Evolutionary conservation across 371 early-diverging fungal genomes (phyloP).

Genomic region (Chytridiales sp.): DNA sequence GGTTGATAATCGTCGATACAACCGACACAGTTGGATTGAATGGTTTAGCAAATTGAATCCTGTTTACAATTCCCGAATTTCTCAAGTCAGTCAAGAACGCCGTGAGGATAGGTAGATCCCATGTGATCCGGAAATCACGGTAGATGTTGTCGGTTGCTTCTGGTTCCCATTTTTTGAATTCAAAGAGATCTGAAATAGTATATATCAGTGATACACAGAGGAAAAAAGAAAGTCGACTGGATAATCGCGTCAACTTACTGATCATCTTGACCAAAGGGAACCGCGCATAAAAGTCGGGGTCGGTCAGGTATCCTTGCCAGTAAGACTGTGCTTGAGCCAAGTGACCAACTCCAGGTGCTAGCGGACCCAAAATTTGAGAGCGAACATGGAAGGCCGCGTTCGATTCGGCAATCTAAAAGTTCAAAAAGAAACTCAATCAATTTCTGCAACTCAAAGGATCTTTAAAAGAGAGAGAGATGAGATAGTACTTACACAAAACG

Average conservation of each 20-base stretch:
- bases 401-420: slow-evolving; percentile 3
- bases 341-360: slow-evolving; percentile 4
- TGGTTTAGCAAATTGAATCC: no score
- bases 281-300: background rate
- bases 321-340: slow-evolving; percentile 1
- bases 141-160: background rate
- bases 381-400: slow-evolving; percentile 8
- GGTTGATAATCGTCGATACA: no score
- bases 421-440: no score
- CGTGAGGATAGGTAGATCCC: slow-evolving; percentile 1
- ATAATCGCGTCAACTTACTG: slow-evolving; percentile 5
- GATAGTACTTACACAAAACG: no score
- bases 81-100: background rate
- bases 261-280: slow-evolving; percentile 4
- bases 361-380: background rate
- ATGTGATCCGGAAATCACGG: slow-evolving; percentile 7
- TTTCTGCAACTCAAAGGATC: no score
- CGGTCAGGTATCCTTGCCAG: slow-evolving; percentile 7
- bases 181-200: slow-evolving; percentile 1
- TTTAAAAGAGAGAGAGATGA: no score
- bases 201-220: background rate
- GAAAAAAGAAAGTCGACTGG: slow-evolving; percentile 1
- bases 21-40: no score
- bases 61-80: background rate
- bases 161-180: slow-evolving; percentile 1